Evolutionary conservation across 202 grass and related monocot genomes (phyloP).

Genomic region (Tripidium arundinaceum): DNA sequence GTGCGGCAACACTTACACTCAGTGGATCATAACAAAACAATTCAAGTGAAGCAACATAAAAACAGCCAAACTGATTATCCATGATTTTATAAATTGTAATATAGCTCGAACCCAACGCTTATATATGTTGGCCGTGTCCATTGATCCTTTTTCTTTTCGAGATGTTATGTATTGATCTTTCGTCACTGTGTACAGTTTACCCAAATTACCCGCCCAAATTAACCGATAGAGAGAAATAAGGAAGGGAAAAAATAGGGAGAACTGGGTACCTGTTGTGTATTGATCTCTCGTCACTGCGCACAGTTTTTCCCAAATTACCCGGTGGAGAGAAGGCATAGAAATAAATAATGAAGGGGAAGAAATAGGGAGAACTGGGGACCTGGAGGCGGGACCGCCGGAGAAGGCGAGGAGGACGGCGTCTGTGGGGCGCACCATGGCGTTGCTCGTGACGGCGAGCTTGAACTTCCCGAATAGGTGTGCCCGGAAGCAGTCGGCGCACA

Average conservation of each 20-base stretch:
- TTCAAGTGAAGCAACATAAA: not conserved
- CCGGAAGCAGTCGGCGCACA: constrained; percentile 64
- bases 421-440: constrained; percentile 84
- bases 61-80: not conserved
- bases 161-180: not conserved
- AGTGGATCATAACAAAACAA: not conserved
- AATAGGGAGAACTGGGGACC: constrained; percentile 29
- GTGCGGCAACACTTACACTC: not conserved
- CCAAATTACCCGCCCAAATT: not conserved
- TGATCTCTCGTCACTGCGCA: too few species aligned
- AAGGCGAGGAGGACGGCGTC: constrained; percentile 89
- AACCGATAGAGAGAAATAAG: too few species aligned
- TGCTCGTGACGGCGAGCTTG: constrained; percentile 80
- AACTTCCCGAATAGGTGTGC: constrained; percentile 80
- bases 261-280: too few species aligned
- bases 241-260: too few species aligned
- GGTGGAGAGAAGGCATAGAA: not conserved
- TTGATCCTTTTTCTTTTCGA: not conserved
- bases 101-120: not conserved
- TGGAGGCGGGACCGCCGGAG: constrained; percentile 85
- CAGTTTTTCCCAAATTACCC: too few species aligned
- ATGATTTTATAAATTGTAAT: not conserved
- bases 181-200: not conserved
- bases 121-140: not conserved
- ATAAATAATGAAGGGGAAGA: not conserved